These are phyloP conservation scores for Psilocybe sp. DNA, from an alignment of 768 basidiomycete genomes.

Conservation along the genomic window DNA sequence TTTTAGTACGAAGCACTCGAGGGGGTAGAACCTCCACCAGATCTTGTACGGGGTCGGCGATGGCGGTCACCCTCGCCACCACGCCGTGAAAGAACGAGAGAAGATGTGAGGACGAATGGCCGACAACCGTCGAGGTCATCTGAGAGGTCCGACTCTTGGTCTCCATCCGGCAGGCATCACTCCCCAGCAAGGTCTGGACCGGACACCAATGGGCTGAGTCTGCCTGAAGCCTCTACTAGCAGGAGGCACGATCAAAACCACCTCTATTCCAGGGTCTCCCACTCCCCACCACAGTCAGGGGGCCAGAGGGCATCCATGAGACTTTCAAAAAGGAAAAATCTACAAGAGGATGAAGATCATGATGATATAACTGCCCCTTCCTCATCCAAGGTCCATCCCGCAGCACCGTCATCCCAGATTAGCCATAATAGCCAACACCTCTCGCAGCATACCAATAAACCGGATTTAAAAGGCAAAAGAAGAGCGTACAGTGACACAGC, in stretches of 20 bases:
- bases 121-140: slow-evolving; percentile 8
- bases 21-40: slow-evolving; percentile 36
- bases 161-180: slow-evolving; percentile 31
- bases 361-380: background rate
- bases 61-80: slow-evolving; percentile 1
- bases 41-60: slow-evolving; percentile 20
- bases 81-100: background rate
- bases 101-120: background rate
- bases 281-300: no score
- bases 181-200: slow-evolving; percentile 9
- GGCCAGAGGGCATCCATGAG: no score
- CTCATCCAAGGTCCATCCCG: background rate
- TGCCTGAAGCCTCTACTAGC: background rate
- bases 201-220: background rate
- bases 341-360: no score
- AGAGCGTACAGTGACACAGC: background rate
- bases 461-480: background rate
- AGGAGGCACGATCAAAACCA: no score
- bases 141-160: slow-evolving; percentile 30
- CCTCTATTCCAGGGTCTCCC: no score
- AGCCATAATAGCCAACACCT: background rate
- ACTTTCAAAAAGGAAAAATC: no score
- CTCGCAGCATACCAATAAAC: no score
- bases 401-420: background rate
- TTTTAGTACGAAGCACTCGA: slow-evolving; percentile 58